phyloP scores from a whole-genome alignment of 1,284 basidiomycete genomes.

The Malassezia slooffiae region DNA sequence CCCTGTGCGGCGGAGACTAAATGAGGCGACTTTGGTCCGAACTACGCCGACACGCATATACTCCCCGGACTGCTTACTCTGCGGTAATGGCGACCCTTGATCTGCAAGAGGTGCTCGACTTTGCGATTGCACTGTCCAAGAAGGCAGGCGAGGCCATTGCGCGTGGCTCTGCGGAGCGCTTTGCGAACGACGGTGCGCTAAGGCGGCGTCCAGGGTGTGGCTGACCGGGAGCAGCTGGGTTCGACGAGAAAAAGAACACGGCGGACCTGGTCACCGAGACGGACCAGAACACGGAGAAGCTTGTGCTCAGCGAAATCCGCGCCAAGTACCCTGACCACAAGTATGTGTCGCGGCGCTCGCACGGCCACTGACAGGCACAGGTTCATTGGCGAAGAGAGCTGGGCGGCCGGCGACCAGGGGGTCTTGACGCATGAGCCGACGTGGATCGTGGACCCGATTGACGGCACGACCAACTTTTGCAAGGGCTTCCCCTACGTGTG shows the following conservation, averaged over 20 bases:
- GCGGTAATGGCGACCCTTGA: too few species aligned
- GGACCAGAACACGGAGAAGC: conserved; percentile 79
- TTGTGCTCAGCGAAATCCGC: conserved; percentile 63
- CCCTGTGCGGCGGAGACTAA: too few species aligned
- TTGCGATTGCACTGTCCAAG: conserved; percentile 60
- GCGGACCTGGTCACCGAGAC: conserved; percentile 77
- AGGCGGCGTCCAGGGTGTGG: too few species aligned
- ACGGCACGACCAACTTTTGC: conserved; percentile 89
- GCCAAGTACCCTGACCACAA: conserved; percentile 64
- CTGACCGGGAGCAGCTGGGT: conserved; percentile 8
- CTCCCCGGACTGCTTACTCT: too few species aligned
- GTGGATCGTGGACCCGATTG: conserved; percentile 76
- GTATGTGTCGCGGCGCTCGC: conserved; percentile 40
- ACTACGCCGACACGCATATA: too few species aligned
- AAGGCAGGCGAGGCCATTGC: conserved; percentile 50
- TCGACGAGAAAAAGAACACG: conserved; percentile 42
- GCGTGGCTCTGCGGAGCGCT: conserved; percentile 48
- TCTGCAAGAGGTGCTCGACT: conserved; percentile 51
- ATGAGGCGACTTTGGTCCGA: too few species aligned
- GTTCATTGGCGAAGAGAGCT: conserved; percentile 84
- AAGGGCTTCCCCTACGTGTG: conserved; percentile 66
- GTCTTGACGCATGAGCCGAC: conserved; percentile 74
- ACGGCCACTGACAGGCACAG: too few species aligned
- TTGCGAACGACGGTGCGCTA: conserved; percentile 14
- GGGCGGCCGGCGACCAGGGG: conserved; percentile 61